These are phyloP conservation scores for Kalmusia sp. DNA, from an alignment of 2,329 filamentous ascomycete genomes.

Conservation along the genomic window DNA sequence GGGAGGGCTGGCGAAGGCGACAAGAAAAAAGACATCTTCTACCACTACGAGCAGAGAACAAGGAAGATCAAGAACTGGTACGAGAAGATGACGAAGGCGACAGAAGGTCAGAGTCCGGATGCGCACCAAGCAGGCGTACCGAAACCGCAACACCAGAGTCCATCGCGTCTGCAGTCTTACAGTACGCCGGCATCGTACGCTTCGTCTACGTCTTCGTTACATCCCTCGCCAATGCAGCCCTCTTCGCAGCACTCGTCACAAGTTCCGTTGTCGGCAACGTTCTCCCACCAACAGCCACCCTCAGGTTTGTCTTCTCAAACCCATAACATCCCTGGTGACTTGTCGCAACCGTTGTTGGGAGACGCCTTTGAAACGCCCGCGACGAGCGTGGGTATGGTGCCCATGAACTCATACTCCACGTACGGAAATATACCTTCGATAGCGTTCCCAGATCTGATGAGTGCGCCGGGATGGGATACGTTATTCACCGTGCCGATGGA, in stretches of 20 bases:
- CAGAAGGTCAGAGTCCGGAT: neutral
- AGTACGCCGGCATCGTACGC: constrained; percentile 3
- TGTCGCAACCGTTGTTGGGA: neutral
- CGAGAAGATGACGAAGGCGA: constrained; percentile 32
- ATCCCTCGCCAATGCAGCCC: neutral
- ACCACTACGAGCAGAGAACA: constrained; percentile 31
- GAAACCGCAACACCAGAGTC: neutral
- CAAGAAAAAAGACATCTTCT: constrained; percentile 36
- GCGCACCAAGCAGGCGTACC: neutral
- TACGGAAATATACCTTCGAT: constrained; percentile 25
- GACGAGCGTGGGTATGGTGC: constrained; percentile 24
- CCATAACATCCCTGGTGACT: neutral
- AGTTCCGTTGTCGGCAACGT: constrained; percentile 23
- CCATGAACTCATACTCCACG: constrained; percentile 24
- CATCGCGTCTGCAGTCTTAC: constrained; percentile 3
- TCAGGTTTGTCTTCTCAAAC: neutral
- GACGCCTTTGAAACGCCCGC: neutral
- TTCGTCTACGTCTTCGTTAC: neutral
- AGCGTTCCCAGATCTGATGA: constrained; percentile 36
- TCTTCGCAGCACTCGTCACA: constrained; percentile 9
- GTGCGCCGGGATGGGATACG: constrained; percentile 35
- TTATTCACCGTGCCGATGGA: constrained; percentile 39
- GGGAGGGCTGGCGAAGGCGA: constrained; percentile 27
- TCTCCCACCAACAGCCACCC: constrained; percentile 27
- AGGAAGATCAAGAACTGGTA: constrained; percentile 40